These are phyloP conservation scores for Apiospora sp. DNA, from an alignment of 2,329 filamentous ascomycete species.

Conservation along the genomic window DNA sequence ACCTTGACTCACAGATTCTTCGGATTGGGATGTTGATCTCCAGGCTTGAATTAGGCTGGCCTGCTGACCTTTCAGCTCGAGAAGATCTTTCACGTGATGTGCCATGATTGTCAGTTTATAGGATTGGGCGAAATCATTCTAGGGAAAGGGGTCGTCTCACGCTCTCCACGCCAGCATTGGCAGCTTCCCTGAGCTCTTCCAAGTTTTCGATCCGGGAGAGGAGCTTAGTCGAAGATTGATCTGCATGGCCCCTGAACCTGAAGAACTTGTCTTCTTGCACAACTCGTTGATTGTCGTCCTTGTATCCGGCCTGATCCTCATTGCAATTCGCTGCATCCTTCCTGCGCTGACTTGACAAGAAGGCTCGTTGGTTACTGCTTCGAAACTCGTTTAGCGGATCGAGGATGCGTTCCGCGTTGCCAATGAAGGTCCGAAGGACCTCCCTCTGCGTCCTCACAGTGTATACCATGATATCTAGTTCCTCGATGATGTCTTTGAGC, in stretches of 20 bases:
- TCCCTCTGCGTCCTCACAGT: constrained; percentile 47
- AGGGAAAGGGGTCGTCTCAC: too few species aligned
- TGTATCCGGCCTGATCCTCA: too few species aligned
- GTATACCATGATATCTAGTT: constrained; percentile 55
- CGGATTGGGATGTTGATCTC: constrained; percentile 48
- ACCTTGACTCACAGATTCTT: constrained; percentile 51
- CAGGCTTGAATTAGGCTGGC: constrained; percentile 54
- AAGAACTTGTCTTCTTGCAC: neutral
- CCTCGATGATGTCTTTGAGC: constrained; percentile 55
- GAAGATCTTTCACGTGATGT: constrained; percentile 48
- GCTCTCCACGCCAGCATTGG: too few species aligned
- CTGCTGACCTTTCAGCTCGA: constrained; percentile 55
- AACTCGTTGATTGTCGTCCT: neutral
- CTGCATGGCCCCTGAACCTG: neutral
- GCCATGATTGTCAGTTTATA: too few species aligned
- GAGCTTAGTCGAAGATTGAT: neutral
- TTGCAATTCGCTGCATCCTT: too few species aligned
- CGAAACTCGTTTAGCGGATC: constrained; percentile 26
- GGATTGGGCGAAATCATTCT: too few species aligned
- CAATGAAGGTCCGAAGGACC: constrained; percentile 40
- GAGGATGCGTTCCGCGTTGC: constrained; percentile 35
- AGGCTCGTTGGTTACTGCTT: too few species aligned
- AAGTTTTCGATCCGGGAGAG: neutral
- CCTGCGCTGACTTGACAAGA: too few species aligned
- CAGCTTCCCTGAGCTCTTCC: too few species aligned